Conservation (phyloP, 352 stramenopile genomes). For the Phytophthora foliorum region DNA sequence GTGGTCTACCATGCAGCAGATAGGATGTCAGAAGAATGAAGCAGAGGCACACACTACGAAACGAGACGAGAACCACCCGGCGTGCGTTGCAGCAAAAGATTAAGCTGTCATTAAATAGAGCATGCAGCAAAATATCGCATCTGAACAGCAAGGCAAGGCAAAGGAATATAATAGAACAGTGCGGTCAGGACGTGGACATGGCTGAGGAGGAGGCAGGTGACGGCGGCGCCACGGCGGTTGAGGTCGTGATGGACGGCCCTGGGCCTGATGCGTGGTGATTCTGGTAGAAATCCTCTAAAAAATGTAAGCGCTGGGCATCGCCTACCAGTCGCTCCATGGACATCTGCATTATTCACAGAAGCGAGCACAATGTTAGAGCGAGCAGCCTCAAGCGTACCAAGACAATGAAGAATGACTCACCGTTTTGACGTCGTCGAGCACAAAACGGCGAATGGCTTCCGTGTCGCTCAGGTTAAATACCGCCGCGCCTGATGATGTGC, state of each 20-base stretch:
- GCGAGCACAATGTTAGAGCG: constrained; percentile 15
- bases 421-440: constrained; percentile 76
- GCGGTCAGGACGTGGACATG: constrained; percentile 44
- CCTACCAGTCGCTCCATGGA: constrained; percentile 84
- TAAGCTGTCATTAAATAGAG: constrained; percentile 48
- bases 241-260: constrained; percentile 22
- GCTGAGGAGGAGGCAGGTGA: constrained; percentile 31
- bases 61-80: neutral
- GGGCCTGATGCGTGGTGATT: constrained; percentile 27
- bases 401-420: constrained; percentile 32
- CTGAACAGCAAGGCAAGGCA: constrained; percentile 35
- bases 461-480: constrained; percentile 68
- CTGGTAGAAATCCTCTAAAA: constrained; percentile 72
- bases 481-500: constrained; percentile 18
- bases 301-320: constrained; percentile 78
- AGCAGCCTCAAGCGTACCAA: neutral
- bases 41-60: neutral
- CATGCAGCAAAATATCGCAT: constrained; percentile 45
- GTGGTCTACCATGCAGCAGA: no score
- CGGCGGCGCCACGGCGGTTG: constrained; percentile 25
- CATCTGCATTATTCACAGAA: constrained; percentile 51
- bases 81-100: constrained; percentile 10
- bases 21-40: no score
- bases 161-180: constrained; percentile 44
- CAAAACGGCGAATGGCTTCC: constrained; percentile 68